Evolutionary conservation across 345 rosid species (phyloP).

Genomic region (Rhodamnia argentea): DNA sequence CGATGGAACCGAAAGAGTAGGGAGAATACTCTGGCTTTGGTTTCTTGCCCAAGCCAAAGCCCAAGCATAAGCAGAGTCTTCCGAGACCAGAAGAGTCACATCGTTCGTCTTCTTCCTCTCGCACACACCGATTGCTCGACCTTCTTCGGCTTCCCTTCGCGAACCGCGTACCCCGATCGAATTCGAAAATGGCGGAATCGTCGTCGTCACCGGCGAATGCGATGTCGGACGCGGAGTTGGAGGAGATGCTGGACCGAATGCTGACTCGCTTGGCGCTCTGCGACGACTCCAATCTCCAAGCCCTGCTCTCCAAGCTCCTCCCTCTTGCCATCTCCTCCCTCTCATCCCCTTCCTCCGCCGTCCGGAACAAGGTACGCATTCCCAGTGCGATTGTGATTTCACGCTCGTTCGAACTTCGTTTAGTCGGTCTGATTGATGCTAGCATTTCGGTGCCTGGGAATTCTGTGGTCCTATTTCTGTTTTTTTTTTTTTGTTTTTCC

Average conservation of each 20-base stretch:
- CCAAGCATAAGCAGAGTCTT: not conserved
- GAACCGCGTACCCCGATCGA: not conserved
- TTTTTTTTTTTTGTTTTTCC: too few species aligned
- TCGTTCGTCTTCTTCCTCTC: not conserved
- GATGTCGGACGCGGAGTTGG: constrained; percentile 62
- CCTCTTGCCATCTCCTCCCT: constrained; percentile 74
- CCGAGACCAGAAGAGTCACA: not conserved
- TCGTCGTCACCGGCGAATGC: constrained; percentile 20
- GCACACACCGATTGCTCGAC: not conserved
- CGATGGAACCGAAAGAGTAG: not conserved
- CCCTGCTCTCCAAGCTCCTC: constrained; percentile 67
- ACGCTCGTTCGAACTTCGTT: not conserved
- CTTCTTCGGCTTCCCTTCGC: not conserved
- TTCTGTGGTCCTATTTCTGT: not conserved
- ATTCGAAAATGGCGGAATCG: constrained; percentile 40
- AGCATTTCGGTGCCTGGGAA: not conserved
- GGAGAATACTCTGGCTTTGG: not conserved
- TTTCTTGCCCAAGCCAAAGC: not conserved
- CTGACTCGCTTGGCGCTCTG: constrained; percentile 81
- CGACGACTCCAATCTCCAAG: constrained; percentile 73
- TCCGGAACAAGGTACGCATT: constrained; percentile 62
- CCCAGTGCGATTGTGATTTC: not conserved
- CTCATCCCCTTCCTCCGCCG: constrained; percentile 43
- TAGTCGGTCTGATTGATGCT: not conserved
- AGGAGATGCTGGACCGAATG: constrained; percentile 92